phyloP scores from a whole-genome alignment of 2,329 filamentous ascomycete genomes.

The Fonsecaea monophora region DNA sequence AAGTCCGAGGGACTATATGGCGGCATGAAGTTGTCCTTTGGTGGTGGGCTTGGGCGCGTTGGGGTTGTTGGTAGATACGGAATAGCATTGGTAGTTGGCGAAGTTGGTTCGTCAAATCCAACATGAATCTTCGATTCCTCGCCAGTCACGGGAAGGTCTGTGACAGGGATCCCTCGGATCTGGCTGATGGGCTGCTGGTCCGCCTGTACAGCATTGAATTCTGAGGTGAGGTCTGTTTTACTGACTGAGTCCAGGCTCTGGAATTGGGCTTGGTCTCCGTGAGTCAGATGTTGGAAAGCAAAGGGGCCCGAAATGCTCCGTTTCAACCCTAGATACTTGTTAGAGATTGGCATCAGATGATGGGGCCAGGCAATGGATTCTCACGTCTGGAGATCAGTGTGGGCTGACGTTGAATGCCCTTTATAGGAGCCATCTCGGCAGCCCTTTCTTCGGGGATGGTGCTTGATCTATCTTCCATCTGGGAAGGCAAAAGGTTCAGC shows the following conservation, averaged over 20 bases:
- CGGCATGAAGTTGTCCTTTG: slow-evolving; percentile 32
- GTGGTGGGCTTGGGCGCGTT: slow-evolving; percentile 40
- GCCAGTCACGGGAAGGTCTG: slow-evolving; percentile 24
- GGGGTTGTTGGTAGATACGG: slow-evolving; percentile 43
- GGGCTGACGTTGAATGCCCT: slow-evolving; percentile 22
- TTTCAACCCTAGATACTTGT: slow-evolving; percentile 52
- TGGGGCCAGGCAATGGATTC: background rate
- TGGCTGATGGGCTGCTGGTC: slow-evolving; percentile 58
- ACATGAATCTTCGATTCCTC: slow-evolving; percentile 11
- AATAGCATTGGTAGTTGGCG: slow-evolving; percentile 43
- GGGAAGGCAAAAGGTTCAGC: slow-evolving; percentile 49
- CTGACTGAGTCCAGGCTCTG: slow-evolving; percentile 59
- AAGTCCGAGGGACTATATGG: slow-evolving; percentile 31
- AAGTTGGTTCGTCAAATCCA: slow-evolving; percentile 27
- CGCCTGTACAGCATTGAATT: slow-evolving; percentile 61
- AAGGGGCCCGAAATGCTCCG: slow-evolving; percentile 66
- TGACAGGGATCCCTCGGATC: slow-evolving; percentile 60
- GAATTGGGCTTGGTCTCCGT: slow-evolving; percentile 63
- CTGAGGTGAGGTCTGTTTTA: slow-evolving; percentile 59
- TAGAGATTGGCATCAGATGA: slow-evolving; percentile 8
- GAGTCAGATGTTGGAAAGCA: slow-evolving; percentile 69
- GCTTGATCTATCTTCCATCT: slow-evolving; percentile 45
- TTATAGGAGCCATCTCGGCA: slow-evolving; percentile 19
- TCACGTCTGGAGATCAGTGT: slow-evolving; percentile 31
- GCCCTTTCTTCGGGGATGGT: slow-evolving; percentile 18